Percentiles rank a stretch among this genome's conserved stretches.
Evolutionary conservation across 1,139 yeast species (phyloP).

Genomic region (Suhomyces kunorum): DNA sequence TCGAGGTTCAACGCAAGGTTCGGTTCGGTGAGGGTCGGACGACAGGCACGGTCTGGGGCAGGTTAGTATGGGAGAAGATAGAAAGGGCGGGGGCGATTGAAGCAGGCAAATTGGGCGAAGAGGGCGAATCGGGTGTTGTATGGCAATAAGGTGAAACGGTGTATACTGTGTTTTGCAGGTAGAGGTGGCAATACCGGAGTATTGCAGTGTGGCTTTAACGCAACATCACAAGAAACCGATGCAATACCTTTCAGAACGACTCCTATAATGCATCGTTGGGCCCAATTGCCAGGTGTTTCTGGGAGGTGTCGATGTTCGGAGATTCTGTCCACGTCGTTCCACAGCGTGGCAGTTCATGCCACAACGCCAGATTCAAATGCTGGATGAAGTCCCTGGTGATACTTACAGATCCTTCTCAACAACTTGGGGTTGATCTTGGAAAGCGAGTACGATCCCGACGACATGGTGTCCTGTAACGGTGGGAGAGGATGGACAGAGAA

Average conservation of each 20-base stretch:
- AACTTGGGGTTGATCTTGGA: conserved; percentile 58
- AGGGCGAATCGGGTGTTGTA: neutral
- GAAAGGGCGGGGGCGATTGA: too few relatives aligned
- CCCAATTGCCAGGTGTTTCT: too few relatives aligned
- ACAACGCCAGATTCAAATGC: neutral
- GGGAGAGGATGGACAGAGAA: neutral
- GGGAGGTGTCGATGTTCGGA: too few relatives aligned
- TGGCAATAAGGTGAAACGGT: too few relatives aligned
- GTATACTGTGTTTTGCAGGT: too few relatives aligned
- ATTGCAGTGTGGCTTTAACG: too few relatives aligned
- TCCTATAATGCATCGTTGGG: too few relatives aligned
- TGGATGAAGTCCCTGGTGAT: neutral
- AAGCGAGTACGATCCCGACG: conserved; percentile 43
- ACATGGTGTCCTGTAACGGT: conserved; percentile 16
- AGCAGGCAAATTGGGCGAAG: neutral
- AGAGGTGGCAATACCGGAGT: too few relatives aligned
- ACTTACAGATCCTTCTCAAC: conserved; percentile 64
- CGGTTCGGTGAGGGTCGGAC: conserved; percentile 82
- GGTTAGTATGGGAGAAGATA: conserved; percentile 21
- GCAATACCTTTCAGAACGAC: too few relatives aligned
- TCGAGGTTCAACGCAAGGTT: conserved; percentile 86
- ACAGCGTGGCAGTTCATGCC: too few relatives aligned
- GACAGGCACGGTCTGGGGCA: conserved; percentile 82
- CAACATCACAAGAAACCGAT: too few relatives aligned
- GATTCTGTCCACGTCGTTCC: neutral